Conservation (phyloP, 116 monocot genomes). For the Dioscorea cayenensis region DNA sequence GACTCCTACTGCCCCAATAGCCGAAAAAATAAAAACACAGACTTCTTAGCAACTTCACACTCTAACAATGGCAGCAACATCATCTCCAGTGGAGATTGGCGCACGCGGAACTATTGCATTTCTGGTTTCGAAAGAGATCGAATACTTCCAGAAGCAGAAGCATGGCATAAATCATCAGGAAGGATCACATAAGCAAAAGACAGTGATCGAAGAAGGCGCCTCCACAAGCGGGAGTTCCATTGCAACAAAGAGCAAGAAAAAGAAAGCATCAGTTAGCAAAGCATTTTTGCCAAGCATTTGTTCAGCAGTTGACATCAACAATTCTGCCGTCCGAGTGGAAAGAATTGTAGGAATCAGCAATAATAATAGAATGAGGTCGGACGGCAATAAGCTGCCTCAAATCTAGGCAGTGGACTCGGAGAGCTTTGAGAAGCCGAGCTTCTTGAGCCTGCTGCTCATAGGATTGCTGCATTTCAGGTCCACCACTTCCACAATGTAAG, state of each 20-base stretch:
- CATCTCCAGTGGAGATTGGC: constrained; percentile 13
- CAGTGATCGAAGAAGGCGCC: background rate
- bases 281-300: background rate
- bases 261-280: background rate
- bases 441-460: constrained; percentile 58
- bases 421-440: constrained; percentile 72
- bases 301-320: background rate
- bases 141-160: constrained; percentile 8
- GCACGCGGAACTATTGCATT: constrained; percentile 8
- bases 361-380: background rate
- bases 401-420: constrained; percentile 33
- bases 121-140: constrained; percentile 13
- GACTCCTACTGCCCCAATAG: constrained; percentile 6
- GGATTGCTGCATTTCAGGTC: constrained; percentile 82
- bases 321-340: background rate
- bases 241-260: constrained; percentile 1
- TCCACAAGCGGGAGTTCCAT: background rate
- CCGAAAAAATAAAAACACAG: constrained; percentile 1
- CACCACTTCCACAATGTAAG: constrained; percentile 61
- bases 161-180: background rate
- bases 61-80: background rate
- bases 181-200: background rate
- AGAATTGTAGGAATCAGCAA: background rate
- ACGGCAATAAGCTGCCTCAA: background rate
- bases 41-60: background rate